Conservation (phyloP, 768 basidiomycete species). For the Erythrobasidium yunnanense region DNA sequence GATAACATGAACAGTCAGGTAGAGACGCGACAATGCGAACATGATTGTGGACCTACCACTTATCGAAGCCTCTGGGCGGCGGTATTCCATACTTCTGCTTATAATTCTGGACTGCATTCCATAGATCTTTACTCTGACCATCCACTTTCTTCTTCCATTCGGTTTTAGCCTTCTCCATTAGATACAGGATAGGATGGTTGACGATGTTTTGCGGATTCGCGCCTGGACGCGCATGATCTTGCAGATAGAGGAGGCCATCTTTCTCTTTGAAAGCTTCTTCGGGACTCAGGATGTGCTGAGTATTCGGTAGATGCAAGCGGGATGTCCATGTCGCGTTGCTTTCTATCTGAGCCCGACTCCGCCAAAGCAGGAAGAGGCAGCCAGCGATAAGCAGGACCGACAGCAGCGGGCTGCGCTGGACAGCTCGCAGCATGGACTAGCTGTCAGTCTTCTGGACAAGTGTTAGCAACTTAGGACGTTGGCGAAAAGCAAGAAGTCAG, state of each 20-base stretch:
- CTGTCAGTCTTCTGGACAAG: too few species aligned
- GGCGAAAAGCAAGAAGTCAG: too few species aligned
- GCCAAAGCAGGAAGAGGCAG: neutral
- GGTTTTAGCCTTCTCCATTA: slow-evolving; percentile 28
- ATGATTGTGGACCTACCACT: slow-evolving; percentile 28
- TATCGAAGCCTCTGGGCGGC: slow-evolving; percentile 37
- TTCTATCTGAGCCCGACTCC: too few species aligned
- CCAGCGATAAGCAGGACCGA: too few species aligned
- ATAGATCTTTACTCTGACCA: slow-evolving; percentile 33
- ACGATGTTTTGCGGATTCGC: slow-evolving; percentile 5
- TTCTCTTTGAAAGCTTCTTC: slow-evolving; percentile 14
- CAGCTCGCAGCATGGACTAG: too few species aligned
- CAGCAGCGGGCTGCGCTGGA: too few species aligned
- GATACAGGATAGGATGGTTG: slow-evolving; percentile 36
- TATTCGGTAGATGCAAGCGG: neutral
- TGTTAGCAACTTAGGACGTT: too few species aligned
- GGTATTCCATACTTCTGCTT: slow-evolving; percentile 32
- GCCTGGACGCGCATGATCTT: slow-evolving; percentile 15
- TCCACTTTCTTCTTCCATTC: slow-evolving; percentile 31
- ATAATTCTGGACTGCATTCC: slow-evolving; percentile 33
- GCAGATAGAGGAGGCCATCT: slow-evolving; percentile 11
- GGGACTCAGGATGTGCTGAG: neutral
- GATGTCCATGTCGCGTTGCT: too few species aligned
- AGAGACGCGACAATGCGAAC: neutral
- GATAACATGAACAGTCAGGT: neutral